These are phyloP conservation scores for Phialemonium atrogriseum DNA, from an alignment of 2,329 filamentous ascomycete genomes.

Conservation along the genomic window DNA sequence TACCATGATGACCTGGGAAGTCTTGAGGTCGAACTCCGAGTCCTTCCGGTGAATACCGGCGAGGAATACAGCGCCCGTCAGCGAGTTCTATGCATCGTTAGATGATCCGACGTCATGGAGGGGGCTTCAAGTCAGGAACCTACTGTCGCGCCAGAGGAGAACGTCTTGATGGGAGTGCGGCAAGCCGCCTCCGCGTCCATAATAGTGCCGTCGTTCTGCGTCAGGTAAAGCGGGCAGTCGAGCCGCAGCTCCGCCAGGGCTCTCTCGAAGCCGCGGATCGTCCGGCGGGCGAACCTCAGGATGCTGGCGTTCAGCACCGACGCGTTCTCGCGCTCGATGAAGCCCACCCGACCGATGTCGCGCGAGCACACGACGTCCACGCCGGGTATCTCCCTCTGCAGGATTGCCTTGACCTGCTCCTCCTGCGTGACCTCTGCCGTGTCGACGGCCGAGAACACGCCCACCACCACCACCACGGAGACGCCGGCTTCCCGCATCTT, in stretches of 20 bases:
- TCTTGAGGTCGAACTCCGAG: not conserved
- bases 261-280: slow-evolving; percentile 36
- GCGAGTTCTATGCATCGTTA: no score
- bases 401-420: slow-evolving; percentile 25
- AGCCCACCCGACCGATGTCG: slow-evolving; percentile 33
- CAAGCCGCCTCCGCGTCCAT: slow-evolving; percentile 38
- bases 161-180: slow-evolving; percentile 42
- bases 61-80: slow-evolving; percentile 45
- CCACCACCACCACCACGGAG: slow-evolving; percentile 30
- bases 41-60: slow-evolving; percentile 30
- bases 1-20: slow-evolving; percentile 36
- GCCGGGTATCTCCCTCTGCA: slow-evolving; percentile 21
- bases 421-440: slow-evolving; percentile 27
- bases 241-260: slow-evolving; percentile 35
- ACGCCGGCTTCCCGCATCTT: slow-evolving; percentile 27
- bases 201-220: slow-evolving; percentile 45
- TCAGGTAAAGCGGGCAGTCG: slow-evolving; percentile 36
- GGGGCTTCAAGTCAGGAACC: no score
- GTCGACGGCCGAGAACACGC: slow-evolving; percentile 39
- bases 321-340: slow-evolving; percentile 42
- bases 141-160: slow-evolving; percentile 46
- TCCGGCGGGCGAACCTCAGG: slow-evolving; percentile 34
- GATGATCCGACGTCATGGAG: no score
- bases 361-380: slow-evolving; percentile 33
- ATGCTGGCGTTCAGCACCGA: slow-evolving; percentile 47